phyloP scores from a whole-genome alignment of 805 yeast genomes.

The Wickerhamiella azymoides region DNA sequence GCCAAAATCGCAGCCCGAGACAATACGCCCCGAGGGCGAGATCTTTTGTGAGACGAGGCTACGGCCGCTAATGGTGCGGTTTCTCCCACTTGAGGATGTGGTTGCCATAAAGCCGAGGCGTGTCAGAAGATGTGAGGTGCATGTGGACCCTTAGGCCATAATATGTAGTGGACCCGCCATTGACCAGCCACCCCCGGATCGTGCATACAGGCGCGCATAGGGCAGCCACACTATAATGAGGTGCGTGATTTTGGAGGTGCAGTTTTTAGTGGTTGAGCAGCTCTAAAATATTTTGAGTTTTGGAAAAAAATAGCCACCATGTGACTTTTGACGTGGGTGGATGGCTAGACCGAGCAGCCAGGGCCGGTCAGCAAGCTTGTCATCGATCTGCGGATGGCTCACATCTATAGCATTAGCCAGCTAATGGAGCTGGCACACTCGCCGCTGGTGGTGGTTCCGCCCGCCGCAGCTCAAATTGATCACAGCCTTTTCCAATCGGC shows the following conservation, averaged over 20 bases:
- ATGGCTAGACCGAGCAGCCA: no score
- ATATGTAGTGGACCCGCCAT: not conserved
- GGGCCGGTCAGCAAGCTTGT: not conserved
- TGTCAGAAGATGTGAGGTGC: not conserved
- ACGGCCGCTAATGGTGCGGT: not conserved
- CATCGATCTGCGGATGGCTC: not conserved
- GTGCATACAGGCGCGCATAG: not conserved
- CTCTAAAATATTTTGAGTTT: no score
- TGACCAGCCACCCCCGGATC: not conserved
- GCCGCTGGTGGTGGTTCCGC: slow-evolving; percentile 18
- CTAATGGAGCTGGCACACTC: slow-evolving; percentile 18
- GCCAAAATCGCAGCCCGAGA: slow-evolving; percentile 5
- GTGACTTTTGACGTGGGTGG: no score
- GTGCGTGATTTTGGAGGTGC: no score
- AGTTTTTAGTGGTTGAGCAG: no score
- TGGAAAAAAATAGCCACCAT: no score
- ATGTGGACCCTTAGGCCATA: not conserved
- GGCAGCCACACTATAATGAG: not conserved
- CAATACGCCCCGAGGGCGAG: not conserved
- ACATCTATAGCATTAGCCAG: slow-evolving; percentile 14
- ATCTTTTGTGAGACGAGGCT: slow-evolving; percentile 2
- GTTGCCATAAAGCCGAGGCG: not conserved
- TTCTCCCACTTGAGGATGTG: not conserved
- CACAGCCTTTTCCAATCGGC: not conserved
- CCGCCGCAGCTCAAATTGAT: slow-evolving; percentile 2